A percentile compares a stretch with the other conserved stretches of the same genome.
Evolutionary conservation across 257 asterid species (phyloP).

Genomic region (Nicotiana knightiana): DNA sequence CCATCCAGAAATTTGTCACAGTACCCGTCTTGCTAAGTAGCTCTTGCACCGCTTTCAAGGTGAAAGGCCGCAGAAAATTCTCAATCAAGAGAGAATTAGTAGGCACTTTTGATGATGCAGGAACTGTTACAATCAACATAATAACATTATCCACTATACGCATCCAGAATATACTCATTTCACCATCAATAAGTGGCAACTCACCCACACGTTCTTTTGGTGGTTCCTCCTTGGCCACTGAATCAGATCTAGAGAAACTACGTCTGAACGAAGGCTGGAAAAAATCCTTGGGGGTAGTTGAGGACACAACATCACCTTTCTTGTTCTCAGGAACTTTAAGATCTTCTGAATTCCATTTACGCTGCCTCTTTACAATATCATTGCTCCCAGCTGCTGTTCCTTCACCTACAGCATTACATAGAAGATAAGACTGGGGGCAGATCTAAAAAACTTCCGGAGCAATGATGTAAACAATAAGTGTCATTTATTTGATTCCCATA

Average conservation of each 20-base stretch:
- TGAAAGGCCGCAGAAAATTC: conserved; percentile 82
- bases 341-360: conserved; percentile 56
- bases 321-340: conserved; percentile 5
- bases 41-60: conserved; percentile 19
- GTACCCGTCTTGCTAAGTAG: no score
- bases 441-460: no score
- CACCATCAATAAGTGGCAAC: conserved; percentile 4
- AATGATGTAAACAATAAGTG: no score
- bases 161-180: no score
- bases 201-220: conserved; percentile 80
- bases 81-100: conserved; percentile 74
- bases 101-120: conserved; percentile 57
- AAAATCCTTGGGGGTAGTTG: conserved; percentile 40
- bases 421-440: no score
- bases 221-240: conserved; percentile 34
- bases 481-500: no score
- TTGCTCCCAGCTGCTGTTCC: conserved; percentile 31
- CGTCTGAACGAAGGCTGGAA: conserved; percentile 37
- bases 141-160: not conserved
- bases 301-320: conserved; percentile 26
- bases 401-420: conserved; percentile 35
- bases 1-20: no score
- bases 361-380: conserved; percentile 59
- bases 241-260: conserved; percentile 8
- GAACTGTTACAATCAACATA: conserved; percentile 10